Evolutionary conservation across 495 filamentous ascomycete genomes (phyloP), one percentile per base, ranked within the genome.

Genomic region (Aspergillus funiculosus): DNA sequence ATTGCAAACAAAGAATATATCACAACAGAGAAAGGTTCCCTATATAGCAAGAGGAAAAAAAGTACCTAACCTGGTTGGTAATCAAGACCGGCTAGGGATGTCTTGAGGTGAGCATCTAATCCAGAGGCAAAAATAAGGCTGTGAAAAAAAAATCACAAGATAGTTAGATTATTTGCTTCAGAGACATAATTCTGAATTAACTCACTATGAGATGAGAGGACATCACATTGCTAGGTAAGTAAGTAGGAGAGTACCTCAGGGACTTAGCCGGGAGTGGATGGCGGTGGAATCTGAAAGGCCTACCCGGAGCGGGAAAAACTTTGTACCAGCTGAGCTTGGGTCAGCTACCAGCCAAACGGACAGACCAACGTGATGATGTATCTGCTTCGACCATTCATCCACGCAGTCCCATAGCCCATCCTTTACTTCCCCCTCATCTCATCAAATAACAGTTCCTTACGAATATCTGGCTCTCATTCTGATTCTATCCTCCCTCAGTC

Each of bases 261-360:
- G n/a, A n/a, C n/a, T n/a, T n/a, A n/a, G n/a, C n/a, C n/a, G n/a
- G 13, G 17, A 32, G 10, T 21, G 14, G 29, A 24, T 44, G 41
- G 10, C 25, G 41, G 41, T 10, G 20, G 21, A 8, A 29, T 19
- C 39, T 3, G 17, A 30, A 37, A 22, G 3, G 3, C 8, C 17
- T 14, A 25, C n/a, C 39, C 51, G 50, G 54, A 30, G 9, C 21
- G 54, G 67, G 67, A 67, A 47, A 47, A 71, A 69, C 60, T 31
- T 64, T 66, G 50, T 30, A 39, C 65, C 67, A 67, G 63, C 67
- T 67, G 59, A 71, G 67, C 67, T 71, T 56, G 53, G 60, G 56
- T 58, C 58, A 63, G 54, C 58, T 57, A 56, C 48, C 30, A 27
- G 43, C 31, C 27, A 34, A 37, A 40, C 29, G 37, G 26, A 39